Evolutionary conservation across 352 stramenopile species (phyloP).

Genomic region (Phytophthora vignae): DNA sequence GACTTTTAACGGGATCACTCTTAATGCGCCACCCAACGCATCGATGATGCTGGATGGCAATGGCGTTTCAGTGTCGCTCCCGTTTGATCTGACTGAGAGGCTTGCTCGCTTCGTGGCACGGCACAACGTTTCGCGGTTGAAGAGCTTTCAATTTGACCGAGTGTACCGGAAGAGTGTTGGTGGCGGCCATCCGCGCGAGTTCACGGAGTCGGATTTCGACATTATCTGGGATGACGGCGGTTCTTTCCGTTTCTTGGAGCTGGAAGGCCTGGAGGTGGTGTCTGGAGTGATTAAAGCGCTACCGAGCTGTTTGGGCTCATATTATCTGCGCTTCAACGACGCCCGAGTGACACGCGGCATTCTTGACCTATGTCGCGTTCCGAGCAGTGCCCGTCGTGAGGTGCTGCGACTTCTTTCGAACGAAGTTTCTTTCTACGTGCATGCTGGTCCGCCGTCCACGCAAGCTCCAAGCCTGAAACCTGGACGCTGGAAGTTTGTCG

Average conservation of each 20-base stretch:
- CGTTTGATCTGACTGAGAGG: slow-evolving; percentile 87
- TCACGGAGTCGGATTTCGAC: slow-evolving; percentile 86
- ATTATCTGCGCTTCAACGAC: slow-evolving; percentile 86
- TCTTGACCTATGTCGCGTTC: slow-evolving; percentile 73
- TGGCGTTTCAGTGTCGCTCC: slow-evolving; percentile 84
- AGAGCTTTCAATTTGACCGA: slow-evolving; percentile 88
- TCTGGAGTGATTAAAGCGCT: slow-evolving; percentile 77
- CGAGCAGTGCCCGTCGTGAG: slow-evolving; percentile 60
- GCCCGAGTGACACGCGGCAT: slow-evolving; percentile 73
- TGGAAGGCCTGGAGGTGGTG: slow-evolving; percentile 83
- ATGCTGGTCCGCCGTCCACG: slow-evolving; percentile 66
- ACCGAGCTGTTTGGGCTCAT: slow-evolving; percentile 65
- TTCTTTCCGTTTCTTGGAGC: slow-evolving; percentile 73
- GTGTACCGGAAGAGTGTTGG: slow-evolving; percentile 83
- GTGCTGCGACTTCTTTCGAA: slow-evolving; percentile 83
- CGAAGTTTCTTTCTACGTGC: slow-evolving; percentile 72
- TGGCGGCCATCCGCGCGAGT: slow-evolving; percentile 81
- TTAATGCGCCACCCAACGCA: slow-evolving; percentile 63
- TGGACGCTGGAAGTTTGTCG: slow-evolving; percentile 79
- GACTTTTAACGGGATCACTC: slow-evolving; percentile 71
- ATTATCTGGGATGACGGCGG: slow-evolving; percentile 84
- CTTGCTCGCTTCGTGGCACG: slow-evolving; percentile 83
- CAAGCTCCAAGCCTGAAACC: slow-evolving; percentile 66
- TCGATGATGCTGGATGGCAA: slow-evolving; percentile 75
- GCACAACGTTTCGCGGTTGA: slow-evolving; percentile 83